These are phyloP conservation scores for Gryganskiella cystojenkinii DNA, from an alignment of 192 early-diverging fungal species.

Conservation along the genomic window DNA sequence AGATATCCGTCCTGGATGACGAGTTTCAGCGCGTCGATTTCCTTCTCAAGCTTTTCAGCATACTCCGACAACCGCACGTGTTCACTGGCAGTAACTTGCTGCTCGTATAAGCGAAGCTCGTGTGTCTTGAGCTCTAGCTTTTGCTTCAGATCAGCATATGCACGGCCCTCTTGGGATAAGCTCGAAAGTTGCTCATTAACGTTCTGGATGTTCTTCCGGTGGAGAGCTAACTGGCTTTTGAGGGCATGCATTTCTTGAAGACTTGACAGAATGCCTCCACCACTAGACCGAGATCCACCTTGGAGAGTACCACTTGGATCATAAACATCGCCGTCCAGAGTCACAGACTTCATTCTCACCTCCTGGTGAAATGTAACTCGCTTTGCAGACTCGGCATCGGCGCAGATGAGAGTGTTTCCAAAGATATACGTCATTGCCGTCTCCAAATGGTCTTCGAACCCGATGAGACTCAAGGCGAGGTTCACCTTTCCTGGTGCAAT, in stretches of 20 bases:
- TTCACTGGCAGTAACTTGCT: conserved; percentile 79
- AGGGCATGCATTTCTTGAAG: conserved; percentile 80
- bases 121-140: conserved; percentile 81
- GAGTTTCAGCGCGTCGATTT: conserved; percentile 61
- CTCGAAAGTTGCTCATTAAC: conserved; percentile 66
- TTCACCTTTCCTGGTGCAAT: conserved; percentile 91
- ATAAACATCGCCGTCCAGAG: conserved; percentile 96
- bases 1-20: conserved; percentile 54
- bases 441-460: conserved; percentile 82
- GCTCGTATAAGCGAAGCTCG: conserved; percentile 79
- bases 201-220: conserved; percentile 59
- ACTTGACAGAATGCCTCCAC: conserved; percentile 77
- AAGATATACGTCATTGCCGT: conserved; percentile 94
- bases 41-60: conserved; percentile 64
- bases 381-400: conserved; percentile 87
- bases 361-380: conserved; percentile 88
- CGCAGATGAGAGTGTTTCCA: conserved; percentile 91
- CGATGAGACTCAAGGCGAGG: conserved; percentile 86
- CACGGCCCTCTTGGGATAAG: conserved; percentile 62
- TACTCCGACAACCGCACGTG: conserved; percentile 62
- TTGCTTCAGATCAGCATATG: conserved; percentile 70
- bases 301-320: conserved; percentile 94
- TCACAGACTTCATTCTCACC: conserved; percentile 91
- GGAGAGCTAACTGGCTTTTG: conserved; percentile 58
- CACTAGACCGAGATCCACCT: conserved; percentile 86